These are phyloP conservation scores for Fusarium nanum DNA, from an alignment of 2,329 filamentous ascomycete species.

Conservation along the genomic window DNA sequence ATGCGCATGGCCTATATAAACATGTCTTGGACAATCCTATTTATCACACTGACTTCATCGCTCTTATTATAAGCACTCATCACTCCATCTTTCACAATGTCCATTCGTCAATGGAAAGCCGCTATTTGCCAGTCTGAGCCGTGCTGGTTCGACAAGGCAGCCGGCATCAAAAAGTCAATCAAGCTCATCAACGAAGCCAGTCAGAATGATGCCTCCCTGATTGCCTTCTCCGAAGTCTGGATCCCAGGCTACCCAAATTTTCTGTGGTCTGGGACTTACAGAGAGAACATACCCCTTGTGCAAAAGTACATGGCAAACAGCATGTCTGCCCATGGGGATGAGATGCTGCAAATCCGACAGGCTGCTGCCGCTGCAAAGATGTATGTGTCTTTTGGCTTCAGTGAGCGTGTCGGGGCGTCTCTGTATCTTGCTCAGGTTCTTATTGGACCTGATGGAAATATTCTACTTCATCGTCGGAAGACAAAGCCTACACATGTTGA, in stretches of 20 bases:
- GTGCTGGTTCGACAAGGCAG: not conserved
- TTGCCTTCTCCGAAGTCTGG: not conserved
- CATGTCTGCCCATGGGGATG: conserved; percentile 49
- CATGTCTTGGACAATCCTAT: not conserved
- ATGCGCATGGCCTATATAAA: not conserved
- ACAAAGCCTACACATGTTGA: conserved; percentile 66
- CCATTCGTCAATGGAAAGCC: not conserved
- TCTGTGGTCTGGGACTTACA: not conserved
- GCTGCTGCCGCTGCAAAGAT: conserved; percentile 52
- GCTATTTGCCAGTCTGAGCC: not conserved
- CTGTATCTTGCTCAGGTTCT: conserved; percentile 60
- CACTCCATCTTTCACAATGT: not conserved
- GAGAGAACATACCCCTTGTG: not conserved
- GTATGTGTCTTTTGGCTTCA: conserved; percentile 56
- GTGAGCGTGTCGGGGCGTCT: conserved; percentile 50
- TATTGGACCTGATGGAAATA: conserved; percentile 54
- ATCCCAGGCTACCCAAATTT: not conserved
- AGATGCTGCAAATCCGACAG: conserved; percentile 52
- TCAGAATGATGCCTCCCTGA: not conserved
- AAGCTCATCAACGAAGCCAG: not conserved
- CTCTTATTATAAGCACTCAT: not conserved
- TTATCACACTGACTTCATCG: not conserved
- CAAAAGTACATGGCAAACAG: conserved; percentile 8
- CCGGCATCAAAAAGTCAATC: not conserved
- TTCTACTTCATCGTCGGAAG: conserved; percentile 58